These are phyloP conservation scores for Lactarius tabidus DNA, from an alignment of 768 basidiomycete genomes.

Conservation along the genomic window DNA sequence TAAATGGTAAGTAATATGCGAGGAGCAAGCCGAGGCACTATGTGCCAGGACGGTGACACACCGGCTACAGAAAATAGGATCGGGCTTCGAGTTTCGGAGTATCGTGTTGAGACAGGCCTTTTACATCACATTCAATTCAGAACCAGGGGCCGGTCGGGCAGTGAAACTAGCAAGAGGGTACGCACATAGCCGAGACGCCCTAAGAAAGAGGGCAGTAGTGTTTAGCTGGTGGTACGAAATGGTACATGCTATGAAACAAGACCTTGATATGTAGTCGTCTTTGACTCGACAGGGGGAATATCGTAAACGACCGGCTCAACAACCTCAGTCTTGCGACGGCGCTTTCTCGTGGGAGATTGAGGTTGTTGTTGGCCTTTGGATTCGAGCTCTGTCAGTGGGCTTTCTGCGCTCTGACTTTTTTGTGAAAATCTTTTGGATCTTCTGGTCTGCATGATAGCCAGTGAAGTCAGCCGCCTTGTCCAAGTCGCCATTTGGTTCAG, in stretches of 20 bases:
- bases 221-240: neutral
- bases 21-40: neutral
- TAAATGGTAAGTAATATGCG: neutral
- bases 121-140: neutral
- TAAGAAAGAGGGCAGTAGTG: neutral
- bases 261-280: slow-evolving; percentile 67
- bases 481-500: neutral
- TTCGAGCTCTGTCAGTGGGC: neutral
- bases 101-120: slow-evolving; percentile 85
- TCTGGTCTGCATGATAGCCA: neutral
- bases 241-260: slow-evolving; percentile 32
- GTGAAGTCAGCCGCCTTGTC: neutral
- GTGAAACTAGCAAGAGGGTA: neutral
- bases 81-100: slow-evolving; percentile 65
- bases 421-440: neutral
- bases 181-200: slow-evolving; percentile 24
- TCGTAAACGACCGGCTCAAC: slow-evolving; percentile 52
- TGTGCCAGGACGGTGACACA: slow-evolving; percentile 26
- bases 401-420: neutral
- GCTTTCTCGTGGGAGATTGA: slow-evolving; percentile 27
- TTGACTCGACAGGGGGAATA: slow-evolving; percentile 68
- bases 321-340: slow-evolving; percentile 33
- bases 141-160: neutral
- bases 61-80: slow-evolving; percentile 73
- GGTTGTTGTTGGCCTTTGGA: slow-evolving; percentile 14